Conservation (phyloP, 2,329 filamentous ascomycete genomes). For the Emergomyces orientalis region DNA sequence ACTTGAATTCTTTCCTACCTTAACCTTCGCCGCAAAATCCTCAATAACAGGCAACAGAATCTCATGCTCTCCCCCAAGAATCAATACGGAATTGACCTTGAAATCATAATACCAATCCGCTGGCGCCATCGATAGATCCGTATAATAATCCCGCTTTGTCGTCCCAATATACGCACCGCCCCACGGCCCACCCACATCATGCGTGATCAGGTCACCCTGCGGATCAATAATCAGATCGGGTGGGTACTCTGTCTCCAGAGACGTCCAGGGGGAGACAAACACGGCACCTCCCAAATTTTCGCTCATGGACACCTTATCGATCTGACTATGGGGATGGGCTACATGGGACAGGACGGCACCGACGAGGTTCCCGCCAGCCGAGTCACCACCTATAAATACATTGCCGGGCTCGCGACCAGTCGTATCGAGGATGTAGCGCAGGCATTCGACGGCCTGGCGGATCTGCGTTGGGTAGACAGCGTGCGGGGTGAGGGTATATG, state of each 20-base stretch:
- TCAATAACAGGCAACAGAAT: constrained; percentile 37
- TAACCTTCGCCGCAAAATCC: constrained; percentile 25
- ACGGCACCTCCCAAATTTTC: constrained; percentile 38
- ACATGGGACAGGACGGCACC: constrained; percentile 28
- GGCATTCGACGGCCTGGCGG: constrained; percentile 29
- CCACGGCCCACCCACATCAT: constrained; percentile 34
- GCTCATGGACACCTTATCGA: constrained; percentile 33
- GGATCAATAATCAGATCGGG: constrained; percentile 37
- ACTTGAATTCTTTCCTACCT: constrained; percentile 19
- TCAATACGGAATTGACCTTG: constrained; percentile 40
- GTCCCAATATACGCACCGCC: constrained; percentile 37
- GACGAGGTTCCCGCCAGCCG: constrained; percentile 34
- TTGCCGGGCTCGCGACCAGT: constrained; percentile 24
- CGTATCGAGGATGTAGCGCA: constrained; percentile 31
- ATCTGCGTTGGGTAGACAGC: constrained; percentile 33
- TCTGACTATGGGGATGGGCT: constrained; percentile 46
- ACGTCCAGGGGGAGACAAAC: constrained; percentile 51
- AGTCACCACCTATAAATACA: constrained; percentile 33
- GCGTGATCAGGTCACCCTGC: constrained; percentile 42
- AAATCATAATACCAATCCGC: constrained; percentile 45
- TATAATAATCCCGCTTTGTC: constrained; percentile 40
- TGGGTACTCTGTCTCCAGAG: constrained; percentile 28
- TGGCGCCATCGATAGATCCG: constrained; percentile 41
- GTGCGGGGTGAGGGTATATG: constrained; percentile 45
- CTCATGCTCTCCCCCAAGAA: constrained; percentile 47